phyloP scores from a whole-genome alignment of 345 rosid genomes.

The Linum tenue region DNA sequence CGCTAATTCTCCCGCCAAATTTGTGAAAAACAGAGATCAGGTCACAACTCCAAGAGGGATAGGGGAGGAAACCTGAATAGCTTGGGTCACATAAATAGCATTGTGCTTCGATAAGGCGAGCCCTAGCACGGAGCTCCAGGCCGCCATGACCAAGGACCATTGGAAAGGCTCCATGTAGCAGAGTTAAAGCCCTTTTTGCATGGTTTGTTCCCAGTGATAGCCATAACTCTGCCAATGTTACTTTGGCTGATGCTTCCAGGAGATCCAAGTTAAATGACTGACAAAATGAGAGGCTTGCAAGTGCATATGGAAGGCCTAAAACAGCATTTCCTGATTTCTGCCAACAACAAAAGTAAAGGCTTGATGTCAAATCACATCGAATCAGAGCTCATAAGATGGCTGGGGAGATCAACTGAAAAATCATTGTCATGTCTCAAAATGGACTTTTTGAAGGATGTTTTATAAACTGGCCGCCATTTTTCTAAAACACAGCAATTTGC shows the following conservation, averaged over 20 bases:
- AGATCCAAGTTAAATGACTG: slow-evolving; percentile 95
- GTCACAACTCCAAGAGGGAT: not conserved
- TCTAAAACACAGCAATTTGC: too few relatives aligned
- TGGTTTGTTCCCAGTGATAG: slow-evolving; percentile 73
- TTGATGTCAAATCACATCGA: not conserved
- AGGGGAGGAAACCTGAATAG: slow-evolving; percentile 48
- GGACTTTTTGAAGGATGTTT: too few relatives aligned
- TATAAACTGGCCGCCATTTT: too few relatives aligned
- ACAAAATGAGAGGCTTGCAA: slow-evolving; percentile 91
- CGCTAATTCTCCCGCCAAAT: too few relatives aligned
- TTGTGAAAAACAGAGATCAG: not conserved
- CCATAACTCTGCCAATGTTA: slow-evolving; percentile 91
- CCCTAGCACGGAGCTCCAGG: slow-evolving; percentile 84
- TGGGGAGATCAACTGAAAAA: too few relatives aligned
- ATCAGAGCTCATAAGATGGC: too few relatives aligned
- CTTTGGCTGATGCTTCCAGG: slow-evolving; percentile 86
- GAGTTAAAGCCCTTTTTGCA: slow-evolving; percentile 66
- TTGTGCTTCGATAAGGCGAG: slow-evolving; percentile 79
- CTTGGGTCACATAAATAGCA: slow-evolving; percentile 74
- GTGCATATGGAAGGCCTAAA: slow-evolving; percentile 82
- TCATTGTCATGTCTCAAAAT: too few relatives aligned
- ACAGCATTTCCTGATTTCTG: slow-evolving; percentile 98
- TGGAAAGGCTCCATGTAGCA: slow-evolving; percentile 68
- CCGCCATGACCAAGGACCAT: slow-evolving; percentile 96
- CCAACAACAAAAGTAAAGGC: slow-evolving; percentile 13